phyloP scores from a whole-genome alignment of 2,329 filamentous ascomycete species.

The Arthrobotrys sinensis region DNA sequence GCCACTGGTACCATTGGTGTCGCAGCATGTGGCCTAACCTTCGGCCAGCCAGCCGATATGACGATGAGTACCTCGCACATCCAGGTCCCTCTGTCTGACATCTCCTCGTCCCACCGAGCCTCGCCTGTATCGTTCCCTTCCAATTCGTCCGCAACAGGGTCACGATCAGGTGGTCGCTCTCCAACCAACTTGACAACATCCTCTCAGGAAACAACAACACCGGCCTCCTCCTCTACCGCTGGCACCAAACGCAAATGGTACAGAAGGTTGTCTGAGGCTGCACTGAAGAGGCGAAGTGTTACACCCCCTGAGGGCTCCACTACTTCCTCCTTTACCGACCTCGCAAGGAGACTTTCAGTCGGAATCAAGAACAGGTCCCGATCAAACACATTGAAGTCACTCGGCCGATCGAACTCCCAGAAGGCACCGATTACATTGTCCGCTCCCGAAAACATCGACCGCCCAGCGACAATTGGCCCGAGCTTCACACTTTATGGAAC shows the following conservation, averaged over 20 bases:
- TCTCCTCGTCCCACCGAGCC: conserved; percentile 53
- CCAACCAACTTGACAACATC: conserved; percentile 59
- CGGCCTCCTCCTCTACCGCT: conserved; percentile 57
- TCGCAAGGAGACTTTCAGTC: conserved; percentile 54
- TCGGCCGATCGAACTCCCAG: conserved; percentile 55
- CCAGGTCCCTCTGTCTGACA: conserved; percentile 47
- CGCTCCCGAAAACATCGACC: conserved; percentile 51
- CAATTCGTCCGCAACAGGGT: conserved; percentile 49
- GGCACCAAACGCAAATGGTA: conserved; percentile 60
- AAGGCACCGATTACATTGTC: conserved; percentile 48
- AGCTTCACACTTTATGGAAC: conserved; percentile 59
- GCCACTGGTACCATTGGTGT: conserved; percentile 65
- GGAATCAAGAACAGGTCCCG: conserved; percentile 54
- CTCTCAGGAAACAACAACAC: conserved; percentile 60
- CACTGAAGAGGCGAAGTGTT: conserved; percentile 55
- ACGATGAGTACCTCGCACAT: conserved; percentile 58
- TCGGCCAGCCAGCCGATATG: conserved; percentile 62
- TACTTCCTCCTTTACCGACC: conserved; percentile 51
- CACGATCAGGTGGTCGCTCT: conserved; percentile 52
- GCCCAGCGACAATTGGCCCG: conserved; percentile 54
- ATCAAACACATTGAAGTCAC: conserved; percentile 53
- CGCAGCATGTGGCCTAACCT: conserved; percentile 65
- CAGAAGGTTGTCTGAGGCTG: conserved; percentile 49
- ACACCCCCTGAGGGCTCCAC: conserved; percentile 46
- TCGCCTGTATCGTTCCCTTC: conserved; percentile 55